Conservation (phyloP, 352 stramenopile genomes). For the Phytophthora foliorum region DNA sequence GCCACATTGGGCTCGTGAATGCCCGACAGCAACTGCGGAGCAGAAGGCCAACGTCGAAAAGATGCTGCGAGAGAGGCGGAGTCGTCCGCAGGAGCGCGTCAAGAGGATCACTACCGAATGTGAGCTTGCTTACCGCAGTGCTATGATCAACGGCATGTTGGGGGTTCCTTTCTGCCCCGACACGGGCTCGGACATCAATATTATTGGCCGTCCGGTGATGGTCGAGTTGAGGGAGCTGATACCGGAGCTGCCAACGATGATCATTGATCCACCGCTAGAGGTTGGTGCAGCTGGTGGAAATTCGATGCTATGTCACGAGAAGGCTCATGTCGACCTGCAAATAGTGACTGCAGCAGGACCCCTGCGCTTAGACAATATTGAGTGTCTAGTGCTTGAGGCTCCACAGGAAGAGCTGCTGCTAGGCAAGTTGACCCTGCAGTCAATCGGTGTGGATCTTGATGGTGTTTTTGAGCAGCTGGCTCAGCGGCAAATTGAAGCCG, state of each 20-base stretch:
- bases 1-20: constrained; percentile 12
- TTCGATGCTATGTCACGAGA: constrained; percentile 13
- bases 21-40: constrained; percentile 10
- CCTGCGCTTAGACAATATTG: constrained; percentile 8
- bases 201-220: constrained; percentile 7
- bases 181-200: constrained; percentile 16
- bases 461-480: constrained; percentile 17
- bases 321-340: constrained; percentile 7
- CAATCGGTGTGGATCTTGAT: constrained; percentile 19
- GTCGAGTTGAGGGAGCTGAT: neutral
- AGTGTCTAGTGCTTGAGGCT: constrained; percentile 16
- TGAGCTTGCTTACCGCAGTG: neutral
- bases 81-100: neutral
- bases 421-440: constrained; percentile 4
- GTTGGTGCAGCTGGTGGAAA: constrained; percentile 3
- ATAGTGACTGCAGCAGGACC: constrained; percentile 19
- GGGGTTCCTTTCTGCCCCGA: constrained; percentile 6
- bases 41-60: constrained; percentile 9
- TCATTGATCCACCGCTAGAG: constrained; percentile 1
- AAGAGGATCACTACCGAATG: constrained; percentile 8
- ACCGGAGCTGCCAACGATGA: neutral
- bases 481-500: constrained; percentile 1
- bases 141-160: constrained; percentile 4
- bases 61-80: constrained; percentile 1
- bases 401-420: constrained; percentile 10